A percentile compares a stretch with the other conserved stretches of the same genome.
Evolutionary conservation across 176 grass and related monocot genomes (phyloP).

Genomic region (Themeda triandra): DNA sequence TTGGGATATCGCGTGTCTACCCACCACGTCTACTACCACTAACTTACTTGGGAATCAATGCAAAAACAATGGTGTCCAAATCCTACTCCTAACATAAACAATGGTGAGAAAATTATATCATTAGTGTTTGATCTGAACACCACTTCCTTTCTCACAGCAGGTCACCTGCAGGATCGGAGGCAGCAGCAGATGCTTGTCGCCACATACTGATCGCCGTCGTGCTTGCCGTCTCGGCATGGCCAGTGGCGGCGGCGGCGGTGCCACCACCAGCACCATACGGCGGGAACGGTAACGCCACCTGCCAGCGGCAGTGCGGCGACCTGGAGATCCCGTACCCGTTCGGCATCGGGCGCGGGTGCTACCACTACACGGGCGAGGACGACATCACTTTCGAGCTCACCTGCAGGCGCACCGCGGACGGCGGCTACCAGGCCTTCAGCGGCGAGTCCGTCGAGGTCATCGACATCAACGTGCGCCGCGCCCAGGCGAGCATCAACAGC

Average conservation of each 20-base stretch:
- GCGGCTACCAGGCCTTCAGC: not conserved
- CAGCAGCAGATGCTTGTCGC: not conserved
- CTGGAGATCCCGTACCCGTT: conserved; percentile 53
- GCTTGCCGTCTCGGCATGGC: not conserved
- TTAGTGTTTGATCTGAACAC: not conserved
- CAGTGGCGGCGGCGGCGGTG: not conserved
- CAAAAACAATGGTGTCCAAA: not conserved
- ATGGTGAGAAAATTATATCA: not conserved
- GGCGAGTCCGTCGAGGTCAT: not conserved
- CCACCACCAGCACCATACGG: not conserved
- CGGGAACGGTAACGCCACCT: not conserved
- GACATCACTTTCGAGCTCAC: conserved; percentile 33
- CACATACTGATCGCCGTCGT: not conserved
- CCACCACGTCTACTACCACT: too few relatives aligned
- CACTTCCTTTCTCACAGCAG: not conserved
- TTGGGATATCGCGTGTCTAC: too few relatives aligned
- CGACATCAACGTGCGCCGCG: not conserved
- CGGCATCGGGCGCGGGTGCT: conserved; percentile 47
- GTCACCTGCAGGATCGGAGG: not conserved
- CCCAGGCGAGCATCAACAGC: not conserved
- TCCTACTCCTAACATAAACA: too few relatives aligned
- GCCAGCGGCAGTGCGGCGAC: conserved; percentile 35
- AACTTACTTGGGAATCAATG: not conserved
- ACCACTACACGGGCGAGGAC: conserved; percentile 1
- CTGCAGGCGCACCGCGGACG: not conserved